Conservation (phyloP, 495 filamentous ascomycete species). For the Penicillium nucicola region DNA sequence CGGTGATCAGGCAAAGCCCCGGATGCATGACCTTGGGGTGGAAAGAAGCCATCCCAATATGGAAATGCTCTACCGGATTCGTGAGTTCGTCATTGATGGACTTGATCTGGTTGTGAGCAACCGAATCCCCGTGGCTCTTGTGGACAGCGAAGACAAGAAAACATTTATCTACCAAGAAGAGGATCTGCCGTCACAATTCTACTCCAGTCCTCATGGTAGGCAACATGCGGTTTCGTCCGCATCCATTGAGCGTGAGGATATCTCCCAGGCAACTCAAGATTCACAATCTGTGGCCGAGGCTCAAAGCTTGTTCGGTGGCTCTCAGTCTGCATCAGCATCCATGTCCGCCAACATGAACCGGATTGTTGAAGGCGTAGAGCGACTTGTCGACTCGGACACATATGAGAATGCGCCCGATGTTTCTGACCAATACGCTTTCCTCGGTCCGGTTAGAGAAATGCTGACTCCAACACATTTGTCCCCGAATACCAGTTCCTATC, state of each 20-base stretch:
- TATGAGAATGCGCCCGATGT: slow-evolving; percentile 41
- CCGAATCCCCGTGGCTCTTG: slow-evolving; percentile 45
- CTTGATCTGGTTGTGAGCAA: slow-evolving; percentile 54
- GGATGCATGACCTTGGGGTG: slow-evolving; percentile 51
- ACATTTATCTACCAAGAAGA: slow-evolving; percentile 57
- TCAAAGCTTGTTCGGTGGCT: slow-evolving; percentile 39
- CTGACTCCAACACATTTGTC: slow-evolving; percentile 24
- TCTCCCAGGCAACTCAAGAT: slow-evolving; percentile 31
- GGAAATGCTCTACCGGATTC: slow-evolving; percentile 69
- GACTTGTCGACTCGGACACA: slow-evolving; percentile 56
- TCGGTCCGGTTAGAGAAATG: slow-evolving; percentile 21
- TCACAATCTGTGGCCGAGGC: slow-evolving; percentile 31
- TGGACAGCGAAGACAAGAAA: slow-evolving; percentile 46
- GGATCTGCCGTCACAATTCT: slow-evolving; percentile 48
- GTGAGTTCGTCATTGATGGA: slow-evolving; percentile 65
- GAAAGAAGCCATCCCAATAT: slow-evolving; percentile 60
- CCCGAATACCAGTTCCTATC: slow-evolving; percentile 20
- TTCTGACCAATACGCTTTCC: slow-evolving; percentile 23
- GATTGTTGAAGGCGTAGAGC: slow-evolving; percentile 60
- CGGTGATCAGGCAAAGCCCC: slow-evolving; percentile 48
- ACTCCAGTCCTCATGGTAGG: slow-evolving; percentile 39
- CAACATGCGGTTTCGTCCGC: slow-evolving; percentile 36
- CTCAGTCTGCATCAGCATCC: slow-evolving; percentile 45
- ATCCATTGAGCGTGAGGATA: slow-evolving; percentile 44
- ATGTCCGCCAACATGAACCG: slow-evolving; percentile 52